A percentile compares a stretch with the other conserved stretches of the same genome.
These are phyloP conservation scores for Chytriomyces confervae DNA, from an alignment of 192 early-diverging fungal species.

Conservation along the genomic window DNA sequence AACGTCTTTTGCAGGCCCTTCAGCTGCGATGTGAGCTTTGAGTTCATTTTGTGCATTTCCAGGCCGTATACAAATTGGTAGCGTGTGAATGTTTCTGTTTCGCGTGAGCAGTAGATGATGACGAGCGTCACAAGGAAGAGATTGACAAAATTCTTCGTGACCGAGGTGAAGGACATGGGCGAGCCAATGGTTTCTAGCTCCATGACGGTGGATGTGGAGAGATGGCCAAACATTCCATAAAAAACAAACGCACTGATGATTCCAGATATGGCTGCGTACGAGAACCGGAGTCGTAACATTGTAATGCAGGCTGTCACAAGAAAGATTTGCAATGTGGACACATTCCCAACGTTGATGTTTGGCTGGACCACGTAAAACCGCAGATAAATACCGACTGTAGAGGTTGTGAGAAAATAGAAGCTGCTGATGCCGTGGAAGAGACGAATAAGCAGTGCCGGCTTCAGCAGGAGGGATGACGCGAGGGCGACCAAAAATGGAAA, in stretches of 20 bases:
- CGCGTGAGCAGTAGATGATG: neutral
- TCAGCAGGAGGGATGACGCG: slow-evolving; percentile 26
- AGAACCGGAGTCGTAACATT: slow-evolving; percentile 5
- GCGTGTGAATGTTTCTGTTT: slow-evolving; percentile 2
- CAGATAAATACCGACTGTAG: slow-evolving; percentile 10
- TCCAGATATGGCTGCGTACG: slow-evolving; percentile 5
- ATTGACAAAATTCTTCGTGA: slow-evolving; percentile 11
- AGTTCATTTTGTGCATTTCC: slow-evolving; percentile 49
- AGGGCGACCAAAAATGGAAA: slow-evolving; percentile 38
- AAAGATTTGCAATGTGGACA: slow-evolving; percentile 10
- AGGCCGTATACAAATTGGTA: slow-evolving; percentile 3
- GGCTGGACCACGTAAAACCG: slow-evolving; percentile 26
- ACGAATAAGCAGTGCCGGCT: slow-evolving; percentile 6
- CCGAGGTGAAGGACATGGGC: slow-evolving; percentile 6
- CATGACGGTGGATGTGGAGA: neutral
- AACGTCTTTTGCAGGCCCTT: slow-evolving; percentile 51
- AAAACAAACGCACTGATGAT: slow-evolving; percentile 3
- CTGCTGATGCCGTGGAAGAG: slow-evolving; percentile 5
- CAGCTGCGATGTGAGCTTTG: slow-evolving; percentile 56
- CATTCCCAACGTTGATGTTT: neutral
- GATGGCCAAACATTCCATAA: slow-evolving; percentile 15
- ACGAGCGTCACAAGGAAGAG: slow-evolving; percentile 1
- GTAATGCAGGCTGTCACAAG: neutral
- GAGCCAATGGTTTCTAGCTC: neutral
- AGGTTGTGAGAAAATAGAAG: slow-evolving; percentile 19